Base-by-base conservation (phyloP, 2,329 filamentous ascomycete species). In the Phyllosticta capitalensis region DNA sequence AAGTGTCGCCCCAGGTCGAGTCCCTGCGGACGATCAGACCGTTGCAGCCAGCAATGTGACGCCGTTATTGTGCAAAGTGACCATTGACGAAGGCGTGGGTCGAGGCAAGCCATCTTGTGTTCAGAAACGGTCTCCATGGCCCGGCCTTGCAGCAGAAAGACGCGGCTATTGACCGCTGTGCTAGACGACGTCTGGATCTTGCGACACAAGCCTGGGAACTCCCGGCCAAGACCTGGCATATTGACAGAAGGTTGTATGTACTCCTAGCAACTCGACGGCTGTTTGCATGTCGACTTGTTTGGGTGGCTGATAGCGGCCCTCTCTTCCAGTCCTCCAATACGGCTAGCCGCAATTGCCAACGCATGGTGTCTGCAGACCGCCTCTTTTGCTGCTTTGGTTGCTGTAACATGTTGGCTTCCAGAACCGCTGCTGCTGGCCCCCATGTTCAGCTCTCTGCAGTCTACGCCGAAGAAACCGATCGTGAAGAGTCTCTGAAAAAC, bases 61-160 rank as follows among this genome's bases (percentile, higher is more conserved):
- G 58, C 51, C 58, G 58, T 60, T 60, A 30, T 56, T 60, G 58
- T 56, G 56, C 22, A 30, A 54, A 59, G 51, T 38, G 30, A 4
- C 21, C 17, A 54, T 19, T 58, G 56, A 38, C 55, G 21, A 52
- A 51, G 55, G 17, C 38, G 6, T 38, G 17, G 38, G 14, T 45
- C 38, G 22, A 45, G 28, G 24, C 30, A 21, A 55, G 10, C 24
- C 45, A 22, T 26, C 24, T 51, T 21, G 12, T 28, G 21, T 21
- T 24, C 55, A 49, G 49, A 52, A 54, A 58, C 28, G 48, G 50
- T 20, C 26, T 48, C 19, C 12, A 19, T 9, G 28, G 48, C 56
- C 33, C 52, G 22, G 56, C 56, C 56, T 58, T 58, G 56, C 56
- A 54, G 56, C 49, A 21, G 19, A 26, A 26, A 26, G 24, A 26